These are phyloP conservation scores for Ormosia emarginata DNA, from an alignment of 306 rosid species.

Conservation along the genomic window DNA sequence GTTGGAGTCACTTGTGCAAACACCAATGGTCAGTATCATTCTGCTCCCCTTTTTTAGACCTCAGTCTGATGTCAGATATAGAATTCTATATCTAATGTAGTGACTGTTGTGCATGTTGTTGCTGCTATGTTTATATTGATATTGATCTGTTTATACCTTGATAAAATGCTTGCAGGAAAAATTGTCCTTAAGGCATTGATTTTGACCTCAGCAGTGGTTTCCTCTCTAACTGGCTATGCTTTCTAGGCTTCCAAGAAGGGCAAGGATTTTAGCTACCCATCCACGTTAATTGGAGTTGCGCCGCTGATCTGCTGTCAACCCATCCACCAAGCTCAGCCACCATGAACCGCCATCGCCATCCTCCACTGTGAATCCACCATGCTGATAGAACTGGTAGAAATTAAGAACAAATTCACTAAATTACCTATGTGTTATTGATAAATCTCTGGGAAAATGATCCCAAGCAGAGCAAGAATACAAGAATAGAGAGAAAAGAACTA, in stretches of 20 bases:
- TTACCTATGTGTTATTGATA: too few species aligned
- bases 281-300: too few species aligned
- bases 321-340: too few species aligned
- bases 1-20: slow-evolving; percentile 83
- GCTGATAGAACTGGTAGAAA: too few species aligned
- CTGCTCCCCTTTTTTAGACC: neutral
- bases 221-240: slow-evolving; percentile 79
- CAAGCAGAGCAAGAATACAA: too few species aligned
- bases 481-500: too few species aligned
- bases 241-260: slow-evolving; percentile 99
- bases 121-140: neutral
- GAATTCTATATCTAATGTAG: neutral
- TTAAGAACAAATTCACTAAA: too few species aligned
- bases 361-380: too few species aligned
- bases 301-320: too few species aligned
- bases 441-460: too few species aligned
- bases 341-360: too few species aligned
- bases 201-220: slow-evolving; percentile 82
- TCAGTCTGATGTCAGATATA: neutral
- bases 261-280: slow-evolving; percentile 88
- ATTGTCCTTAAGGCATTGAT: slow-evolving; percentile 92
- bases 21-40: slow-evolving; percentile 58
- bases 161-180: slow-evolving; percentile 53
- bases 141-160: neutral
- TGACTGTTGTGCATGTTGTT: neutral